Percentiles rank a stretch among this genome's conserved stretches.
These are phyloP conservation scores for Pythium chondricola DNA, from an alignment of 352 stramenopile genomes.

Conservation along the genomic window DNA sequence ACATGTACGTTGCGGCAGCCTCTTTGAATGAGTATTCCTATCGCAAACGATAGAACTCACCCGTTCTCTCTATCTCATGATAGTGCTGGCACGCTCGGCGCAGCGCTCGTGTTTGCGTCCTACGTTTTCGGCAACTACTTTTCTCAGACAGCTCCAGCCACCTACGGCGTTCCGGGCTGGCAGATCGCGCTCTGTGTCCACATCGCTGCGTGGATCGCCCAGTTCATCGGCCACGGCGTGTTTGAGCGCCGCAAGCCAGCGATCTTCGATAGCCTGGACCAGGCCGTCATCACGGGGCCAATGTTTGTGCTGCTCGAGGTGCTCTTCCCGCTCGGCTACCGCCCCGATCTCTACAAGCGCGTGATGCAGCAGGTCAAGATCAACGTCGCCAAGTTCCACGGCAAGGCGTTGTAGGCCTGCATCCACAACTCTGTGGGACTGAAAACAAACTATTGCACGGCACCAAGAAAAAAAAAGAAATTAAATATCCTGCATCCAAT, in stretches of 20 bases:
- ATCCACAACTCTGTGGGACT: background rate
- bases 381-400: slow-evolving; percentile 33
- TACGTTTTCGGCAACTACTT: slow-evolving; percentile 32
- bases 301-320: slow-evolving; percentile 60
- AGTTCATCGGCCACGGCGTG: slow-evolving; percentile 54
- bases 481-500: background rate
- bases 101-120: slow-evolving; percentile 24
- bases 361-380: slow-evolving; percentile 35
- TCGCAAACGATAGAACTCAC: background rate
- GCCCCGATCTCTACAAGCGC: slow-evolving; percentile 26
- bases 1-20: slow-evolving; percentile 11
- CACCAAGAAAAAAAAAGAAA: no score
- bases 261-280: slow-evolving; percentile 52
- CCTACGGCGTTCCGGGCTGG: slow-evolving; percentile 27
- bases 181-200: slow-evolving; percentile 30
- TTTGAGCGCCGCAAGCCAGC: slow-evolving; percentile 55
- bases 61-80: background rate
- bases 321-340: slow-evolving; percentile 43
- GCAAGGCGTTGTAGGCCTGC: background rate
- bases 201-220: slow-evolving; percentile 39
- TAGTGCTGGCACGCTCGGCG: slow-evolving; percentile 25
- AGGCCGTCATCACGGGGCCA: slow-evolving; percentile 40
- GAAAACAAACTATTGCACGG: background rate
- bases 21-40: background rate
- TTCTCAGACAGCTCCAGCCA: slow-evolving; percentile 5